Percentiles rank a stretch among this genome's conserved stretches.
Conservation (phyloP, 768 basidiomycete genomes). For the Podaxis sp. region DNA sequence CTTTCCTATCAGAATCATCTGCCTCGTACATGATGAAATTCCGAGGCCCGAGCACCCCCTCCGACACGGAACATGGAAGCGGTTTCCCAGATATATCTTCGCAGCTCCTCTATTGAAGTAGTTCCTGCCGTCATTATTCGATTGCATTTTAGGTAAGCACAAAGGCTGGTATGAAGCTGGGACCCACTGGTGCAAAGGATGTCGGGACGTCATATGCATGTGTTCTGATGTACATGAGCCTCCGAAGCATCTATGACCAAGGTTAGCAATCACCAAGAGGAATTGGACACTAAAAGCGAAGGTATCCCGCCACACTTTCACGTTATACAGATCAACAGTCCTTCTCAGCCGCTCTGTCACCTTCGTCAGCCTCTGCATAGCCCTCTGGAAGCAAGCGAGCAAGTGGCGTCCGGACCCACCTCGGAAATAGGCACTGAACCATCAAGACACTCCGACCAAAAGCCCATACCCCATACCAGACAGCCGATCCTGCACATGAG, state of each 20-base stretch:
- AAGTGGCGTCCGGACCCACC: neutral
- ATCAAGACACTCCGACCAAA: neutral
- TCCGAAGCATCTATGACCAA: too few relatives aligned
- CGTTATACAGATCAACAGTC: neutral
- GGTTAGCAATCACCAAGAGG: too few relatives aligned
- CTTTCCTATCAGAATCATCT: neutral
- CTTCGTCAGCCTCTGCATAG: neutral
- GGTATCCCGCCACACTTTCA: too few relatives aligned
- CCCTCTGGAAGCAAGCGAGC: too few relatives aligned
- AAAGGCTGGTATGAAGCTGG: neutral
- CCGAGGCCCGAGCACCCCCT: neutral
- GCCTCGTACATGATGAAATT: neutral
- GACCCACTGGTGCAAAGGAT: neutral
- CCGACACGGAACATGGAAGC: neutral
- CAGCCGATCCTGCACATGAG: neutral
- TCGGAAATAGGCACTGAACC: neutral
- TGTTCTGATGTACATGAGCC: neutral
- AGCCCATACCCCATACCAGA: neutral
- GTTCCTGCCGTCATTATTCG: too few relatives aligned
- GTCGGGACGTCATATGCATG: neutral
- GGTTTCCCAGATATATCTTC: too few relatives aligned
- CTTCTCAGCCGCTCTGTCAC: neutral
- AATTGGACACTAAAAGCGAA: too few relatives aligned
- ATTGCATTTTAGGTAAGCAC: too few relatives aligned
- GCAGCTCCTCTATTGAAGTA: too few relatives aligned